These are phyloP conservation scores for Penicillium sp. DNA, from an alignment of 2,329 filamentous ascomycete genomes.

Conservation along the genomic window DNA sequence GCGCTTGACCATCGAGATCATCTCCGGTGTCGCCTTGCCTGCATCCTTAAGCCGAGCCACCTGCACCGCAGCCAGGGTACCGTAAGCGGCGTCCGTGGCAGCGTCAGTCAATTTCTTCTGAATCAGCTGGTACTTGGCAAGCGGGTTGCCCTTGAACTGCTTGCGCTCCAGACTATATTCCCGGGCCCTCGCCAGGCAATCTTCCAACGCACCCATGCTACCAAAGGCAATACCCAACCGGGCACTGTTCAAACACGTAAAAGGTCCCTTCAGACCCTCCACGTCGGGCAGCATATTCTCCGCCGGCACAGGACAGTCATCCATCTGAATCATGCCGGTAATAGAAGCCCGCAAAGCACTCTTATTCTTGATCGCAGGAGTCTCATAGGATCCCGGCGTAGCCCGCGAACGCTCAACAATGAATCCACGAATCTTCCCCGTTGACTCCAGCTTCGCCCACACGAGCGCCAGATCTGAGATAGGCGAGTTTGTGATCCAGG, in stretches of 20 bases:
- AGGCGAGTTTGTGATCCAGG: conserved; percentile 94
- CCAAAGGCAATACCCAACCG: conserved; percentile 93
- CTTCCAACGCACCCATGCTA: conserved; percentile 89
- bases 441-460: conserved; percentile 90
- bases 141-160: conserved; percentile 93
- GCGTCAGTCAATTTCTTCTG: conserved; percentile 98
- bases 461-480: conserved; percentile 83
- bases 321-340: conserved; percentile 97
- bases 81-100: conserved; percentile 84
- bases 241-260: conserved; percentile 91
- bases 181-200: conserved; percentile 78
- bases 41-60: conserved; percentile 91
- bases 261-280: conserved; percentile 84
- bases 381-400: conserved; percentile 85
- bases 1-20: conserved; percentile 95
- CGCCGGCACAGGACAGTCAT: conserved; percentile 82
- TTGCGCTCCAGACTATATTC: conserved; percentile 88
- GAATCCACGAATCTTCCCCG: conserved; percentile 93
- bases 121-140: conserved; percentile 94
- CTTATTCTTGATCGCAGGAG: conserved; percentile 91
- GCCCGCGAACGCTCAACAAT: conserved; percentile 82
- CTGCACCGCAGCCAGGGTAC: conserved; percentile 85
- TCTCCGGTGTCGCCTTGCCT: conserved; percentile 84
- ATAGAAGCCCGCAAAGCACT: conserved; percentile 89
- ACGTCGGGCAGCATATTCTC: conserved; percentile 93